Evolutionary conservation across 2,329 filamentous ascomycete genomes (phyloP).

Genomic region (Coniochaeta sp.): DNA sequence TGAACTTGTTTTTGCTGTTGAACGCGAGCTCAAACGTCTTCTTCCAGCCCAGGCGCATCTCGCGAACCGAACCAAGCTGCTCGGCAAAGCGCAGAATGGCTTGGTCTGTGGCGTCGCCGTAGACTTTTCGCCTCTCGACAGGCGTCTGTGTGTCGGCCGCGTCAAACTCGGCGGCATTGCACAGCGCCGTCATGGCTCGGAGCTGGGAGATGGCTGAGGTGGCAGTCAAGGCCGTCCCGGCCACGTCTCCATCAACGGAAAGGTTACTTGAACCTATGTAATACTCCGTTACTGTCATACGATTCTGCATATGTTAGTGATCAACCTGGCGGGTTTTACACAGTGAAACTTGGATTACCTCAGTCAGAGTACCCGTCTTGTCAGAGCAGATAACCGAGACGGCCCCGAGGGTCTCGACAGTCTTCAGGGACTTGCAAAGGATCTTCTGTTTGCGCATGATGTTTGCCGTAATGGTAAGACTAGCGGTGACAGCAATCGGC

Average conservation of each 20-base stretch:
- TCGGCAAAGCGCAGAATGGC: slow-evolving; percentile 68
- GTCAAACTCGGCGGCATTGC: slow-evolving; percentile 72
- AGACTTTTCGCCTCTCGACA: slow-evolving; percentile 54
- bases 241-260: slow-evolving; percentile 32
- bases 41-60: slow-evolving; percentile 56
- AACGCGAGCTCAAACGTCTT: slow-evolving; percentile 64
- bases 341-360: slow-evolving; percentile 12
- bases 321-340: too few relatives aligned
- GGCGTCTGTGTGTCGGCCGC: slow-evolving; percentile 53
- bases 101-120: slow-evolving; percentile 71
- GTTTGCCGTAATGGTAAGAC: slow-evolving; percentile 68
- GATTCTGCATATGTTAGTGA: slow-evolving; percentile 38
- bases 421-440: slow-evolving; percentile 73
- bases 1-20: slow-evolving; percentile 81
- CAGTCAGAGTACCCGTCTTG: slow-evolving; percentile 66
- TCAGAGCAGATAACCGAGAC: slow-evolving; percentile 71
- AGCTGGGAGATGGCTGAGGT: slow-evolving; percentile 47
- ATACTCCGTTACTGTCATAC: slow-evolving; percentile 67
- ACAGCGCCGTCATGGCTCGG: slow-evolving; percentile 39
- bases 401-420: slow-evolving; percentile 66
- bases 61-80: slow-evolving; percentile 49
- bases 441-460: slow-evolving; percentile 72
- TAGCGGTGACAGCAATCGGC: slow-evolving; percentile 62
- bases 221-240: slow-evolving; percentile 17
- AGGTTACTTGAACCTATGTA: slow-evolving; percentile 46